Conservation (phyloP, 2,329 filamentous ascomycete genomes). For the Colletotrichum sp. region DNA sequence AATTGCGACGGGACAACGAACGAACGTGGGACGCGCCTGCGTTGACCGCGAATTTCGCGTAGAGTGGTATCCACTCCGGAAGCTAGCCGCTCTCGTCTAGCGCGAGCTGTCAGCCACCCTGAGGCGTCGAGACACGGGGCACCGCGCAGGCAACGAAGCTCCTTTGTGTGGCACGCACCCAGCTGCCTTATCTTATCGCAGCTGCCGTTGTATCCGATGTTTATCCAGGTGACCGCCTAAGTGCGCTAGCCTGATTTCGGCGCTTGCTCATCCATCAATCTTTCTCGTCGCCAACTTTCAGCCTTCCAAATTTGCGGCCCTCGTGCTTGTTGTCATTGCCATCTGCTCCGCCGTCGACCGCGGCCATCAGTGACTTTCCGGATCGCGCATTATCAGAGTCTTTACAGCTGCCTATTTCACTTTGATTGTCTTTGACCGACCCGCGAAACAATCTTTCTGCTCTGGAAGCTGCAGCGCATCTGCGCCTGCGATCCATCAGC, state of each 20-base stretch:
- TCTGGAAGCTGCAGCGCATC: slow-evolving; percentile 2
- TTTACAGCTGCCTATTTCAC: neutral
- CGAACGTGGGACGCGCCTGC: slow-evolving; percentile 21
- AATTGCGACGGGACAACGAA: slow-evolving; percentile 20
- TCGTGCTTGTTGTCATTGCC: neutral
- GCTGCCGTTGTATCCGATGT: neutral
- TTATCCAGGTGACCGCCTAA: slow-evolving; percentile 18
- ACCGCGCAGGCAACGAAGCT: neutral
- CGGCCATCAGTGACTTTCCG: neutral
- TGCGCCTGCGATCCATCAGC: neutral
- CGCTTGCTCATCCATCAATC: slow-evolving; percentile 14
- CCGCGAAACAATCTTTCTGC: neutral
- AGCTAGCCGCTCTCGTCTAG: neutral
- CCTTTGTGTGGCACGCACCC: neutral
- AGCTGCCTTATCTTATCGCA: neutral
- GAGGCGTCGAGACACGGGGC: neutral
- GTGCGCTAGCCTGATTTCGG: slow-evolving; percentile 13
- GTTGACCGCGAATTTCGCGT: slow-evolving; percentile 24
- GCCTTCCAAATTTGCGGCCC: slow-evolving; percentile 6
- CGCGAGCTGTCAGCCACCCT: neutral
- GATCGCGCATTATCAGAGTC: neutral
- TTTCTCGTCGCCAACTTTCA: slow-evolving; percentile 16
- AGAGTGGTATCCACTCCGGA: slow-evolving; percentile 12
- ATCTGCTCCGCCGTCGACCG: neutral
- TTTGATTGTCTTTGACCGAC: neutral